A percentile compares a stretch with the other conserved stretches of the same genome.
phyloP scores from a whole-genome alignment of 2,329 filamentous ascomycete genomes.

The Cladosporium phlei region DNA sequence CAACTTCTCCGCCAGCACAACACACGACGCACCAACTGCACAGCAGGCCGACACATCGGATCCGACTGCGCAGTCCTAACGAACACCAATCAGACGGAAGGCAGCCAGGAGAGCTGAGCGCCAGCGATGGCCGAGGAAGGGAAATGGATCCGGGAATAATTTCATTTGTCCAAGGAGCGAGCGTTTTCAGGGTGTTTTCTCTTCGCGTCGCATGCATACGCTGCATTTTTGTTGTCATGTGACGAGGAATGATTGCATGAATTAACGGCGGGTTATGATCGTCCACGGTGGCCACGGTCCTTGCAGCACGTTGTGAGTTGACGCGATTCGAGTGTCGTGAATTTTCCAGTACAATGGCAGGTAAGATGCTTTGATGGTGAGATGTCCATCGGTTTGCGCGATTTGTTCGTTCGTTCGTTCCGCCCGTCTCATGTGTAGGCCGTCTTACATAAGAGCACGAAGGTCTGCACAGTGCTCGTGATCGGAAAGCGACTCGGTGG shows the following conservation, averaged over 20 bases:
- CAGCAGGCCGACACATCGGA: too few relatives aligned
- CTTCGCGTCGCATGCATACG: background rate
- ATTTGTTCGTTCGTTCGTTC: too few relatives aligned
- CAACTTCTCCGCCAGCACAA: background rate
- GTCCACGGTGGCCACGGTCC: constrained; percentile 9
- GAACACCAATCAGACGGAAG: constrained; percentile 16
- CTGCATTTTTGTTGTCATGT: constrained; percentile 10
- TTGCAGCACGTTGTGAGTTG: background rate
- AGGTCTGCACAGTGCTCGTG: too few relatives aligned
- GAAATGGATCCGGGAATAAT: background rate
- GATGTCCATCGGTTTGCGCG: too few relatives aligned
- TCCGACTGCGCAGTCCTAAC: background rate
- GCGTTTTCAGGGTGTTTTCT: background rate
- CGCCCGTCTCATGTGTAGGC: too few relatives aligned
- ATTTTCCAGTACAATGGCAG: background rate
- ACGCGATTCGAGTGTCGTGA: background rate
- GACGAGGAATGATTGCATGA: constrained; percentile 10
- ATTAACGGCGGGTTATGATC: constrained; percentile 10
- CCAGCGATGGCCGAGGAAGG: constrained; percentile 31
- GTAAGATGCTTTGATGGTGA: too few relatives aligned
- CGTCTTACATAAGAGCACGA: too few relatives aligned
- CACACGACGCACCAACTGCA: too few relatives aligned
- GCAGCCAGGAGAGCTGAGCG: constrained; percentile 28
- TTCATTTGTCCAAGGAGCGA: background rate
- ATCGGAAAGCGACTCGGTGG: too few relatives aligned